Evolutionary conservation across 1,139 yeast genomes (phyloP), one percentile per base, ranked within the genome.

Genomic region (Spencermartinsiella ligniputridi): DNA sequence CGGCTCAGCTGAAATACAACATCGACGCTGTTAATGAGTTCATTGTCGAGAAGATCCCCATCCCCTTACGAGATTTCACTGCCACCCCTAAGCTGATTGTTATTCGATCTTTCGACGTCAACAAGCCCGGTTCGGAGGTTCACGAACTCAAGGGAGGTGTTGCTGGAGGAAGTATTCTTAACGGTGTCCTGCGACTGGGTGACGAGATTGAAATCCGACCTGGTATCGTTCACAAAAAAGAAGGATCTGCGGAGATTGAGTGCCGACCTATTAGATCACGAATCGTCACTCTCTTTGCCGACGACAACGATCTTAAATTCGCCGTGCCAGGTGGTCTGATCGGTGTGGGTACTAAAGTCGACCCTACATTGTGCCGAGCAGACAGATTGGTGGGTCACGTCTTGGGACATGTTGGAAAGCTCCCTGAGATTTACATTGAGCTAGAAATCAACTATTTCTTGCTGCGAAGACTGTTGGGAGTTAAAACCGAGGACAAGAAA

Each of bases 321-420:
- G 99, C 99, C 44, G 98, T 94, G 61, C 99, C 99, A 40, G 99
- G 99, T 80, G 99, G 99, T 55, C 79, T 94, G 66, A 94, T 94
- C 61, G 99, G 99, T 79, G 97, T 94, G 47, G 99, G 99, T 74
- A 92, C 98, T 47, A 87, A 88, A 71, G 96, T 94, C 55, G 98
- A 94, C 69, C 99, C 99, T 52, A 92, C 98, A 6, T 75, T 94
- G 60, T 94, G 99, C 76, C 85, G 98, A 74, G 99, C 98, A 49
- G 99, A 94, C 73, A 86, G 98, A 74, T 78, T 94, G 63, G 97
- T 94, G 50, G 99, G 99, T 61, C 98, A 94, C 74, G 98, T 94
- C 49, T 95, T 94, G 52, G 99, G 99, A 61, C 92, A 97, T 52
- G 89, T 83, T 68, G 97, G 97, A 56, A 83, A 88, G 63, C 78